These are phyloP conservation scores for Yamadazyma diddensiae DNA, from an alignment of 1,139 yeast genomes.

Conservation along the genomic window DNA sequence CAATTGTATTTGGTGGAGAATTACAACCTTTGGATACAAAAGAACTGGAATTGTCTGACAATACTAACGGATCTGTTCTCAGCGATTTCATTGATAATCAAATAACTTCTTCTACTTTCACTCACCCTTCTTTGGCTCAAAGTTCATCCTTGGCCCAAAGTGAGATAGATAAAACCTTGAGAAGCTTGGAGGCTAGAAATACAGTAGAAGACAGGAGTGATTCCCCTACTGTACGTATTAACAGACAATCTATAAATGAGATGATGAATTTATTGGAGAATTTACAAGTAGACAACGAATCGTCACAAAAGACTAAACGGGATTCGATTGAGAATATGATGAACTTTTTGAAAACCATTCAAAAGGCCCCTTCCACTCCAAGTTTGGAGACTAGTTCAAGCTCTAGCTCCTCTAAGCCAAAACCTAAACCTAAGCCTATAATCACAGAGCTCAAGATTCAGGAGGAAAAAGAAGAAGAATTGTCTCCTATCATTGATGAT, in stretches of 20 bases:
- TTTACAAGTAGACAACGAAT: constrained; percentile 14
- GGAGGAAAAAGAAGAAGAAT: constrained; percentile 2
- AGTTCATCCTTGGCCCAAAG: constrained; percentile 1
- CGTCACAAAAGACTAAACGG: constrained; percentile 12
- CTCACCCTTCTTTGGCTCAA: background rate
- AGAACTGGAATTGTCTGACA: background rate
- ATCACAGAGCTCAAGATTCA: background rate
- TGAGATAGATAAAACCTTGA: constrained; percentile 9
- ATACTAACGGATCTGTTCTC: background rate
- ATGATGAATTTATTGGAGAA: constrained; percentile 24
- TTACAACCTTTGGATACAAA: background rate
- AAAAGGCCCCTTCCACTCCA: constrained; percentile 7
- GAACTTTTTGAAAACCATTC: constrained; percentile 16
- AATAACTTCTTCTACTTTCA: background rate
- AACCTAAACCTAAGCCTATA: constrained; percentile 2
- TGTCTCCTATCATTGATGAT: constrained; percentile 4
- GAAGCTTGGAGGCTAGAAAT: constrained; percentile 4
- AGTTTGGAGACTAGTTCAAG: background rate
- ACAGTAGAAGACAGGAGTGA: background rate
- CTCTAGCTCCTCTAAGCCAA: background rate
- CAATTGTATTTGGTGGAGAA: background rate
- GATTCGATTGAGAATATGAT: constrained; percentile 18
- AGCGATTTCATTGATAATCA: too few species aligned
- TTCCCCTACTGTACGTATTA: constrained; percentile 9
- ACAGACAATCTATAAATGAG: constrained; percentile 23